Evolutionary conservation across 140 eudicot genomes (phyloP), one percentile per base, ranked within the genome.

Genomic region (Stevia rebaudiana): DNA sequence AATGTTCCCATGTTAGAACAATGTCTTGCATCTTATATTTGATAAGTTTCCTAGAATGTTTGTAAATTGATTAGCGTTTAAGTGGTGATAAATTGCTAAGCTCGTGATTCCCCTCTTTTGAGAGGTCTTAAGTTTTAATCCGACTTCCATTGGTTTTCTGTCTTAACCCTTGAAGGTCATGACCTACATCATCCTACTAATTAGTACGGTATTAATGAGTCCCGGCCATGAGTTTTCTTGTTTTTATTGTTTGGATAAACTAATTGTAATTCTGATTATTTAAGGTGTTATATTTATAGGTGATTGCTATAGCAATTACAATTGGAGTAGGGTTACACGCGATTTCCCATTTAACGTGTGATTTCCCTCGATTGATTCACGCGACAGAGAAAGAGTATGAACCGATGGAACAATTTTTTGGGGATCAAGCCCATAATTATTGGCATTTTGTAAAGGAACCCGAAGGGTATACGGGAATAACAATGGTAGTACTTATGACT

Each of bases 261-360:
- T 36, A 8, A 33, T 33, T 33, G 7, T 33, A 8, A 3, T 33
- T 33, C 37, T 33, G 0, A 3, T 33, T 36, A 36, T 4, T 36
- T 36, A 36, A 36, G 11, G 41, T 0, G 10, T 7, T 36, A 36
- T 36, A 4, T 36, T 36, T 73, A 44, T 89, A 88, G 99, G 80
- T 88, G 40, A 76, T 88, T 65, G 99, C 95, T 18, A 63, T 47
- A 56, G 99, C 95, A 36, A 94, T 94, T 70, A 95, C 69, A 12
- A 24, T 78, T 11, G 99, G 88, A 39, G 68, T 86, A 28, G 13
- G 79, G 15, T 65, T 94, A 22, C 99, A 94, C 22, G 99, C 78
- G 2, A 96, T 95, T 21, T 72, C 69, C 61, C 99, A 94, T 75
- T 49, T 88, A 75, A 46, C 81, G 18, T 94, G 99, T 23, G 99